These are phyloP conservation scores for Nematocida sp. DNA, from an alignment of 371 early-diverging fungal species.

Conservation along the genomic window DNA sequence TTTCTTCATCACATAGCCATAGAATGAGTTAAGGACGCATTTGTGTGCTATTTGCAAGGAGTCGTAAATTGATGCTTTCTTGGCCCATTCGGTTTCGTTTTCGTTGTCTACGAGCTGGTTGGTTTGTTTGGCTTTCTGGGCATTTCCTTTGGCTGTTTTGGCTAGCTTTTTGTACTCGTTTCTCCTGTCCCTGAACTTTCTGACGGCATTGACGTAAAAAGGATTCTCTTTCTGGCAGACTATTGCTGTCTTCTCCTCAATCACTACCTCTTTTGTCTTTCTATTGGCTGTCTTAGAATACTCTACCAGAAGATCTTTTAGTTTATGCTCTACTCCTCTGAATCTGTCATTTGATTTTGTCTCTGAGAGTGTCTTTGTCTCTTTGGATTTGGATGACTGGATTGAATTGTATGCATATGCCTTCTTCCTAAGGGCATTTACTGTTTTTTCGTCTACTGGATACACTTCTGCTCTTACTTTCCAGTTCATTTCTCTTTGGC, in stretches of 20 bases:
- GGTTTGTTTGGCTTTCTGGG: slow-evolving; percentile 70
- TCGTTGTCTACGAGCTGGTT: slow-evolving; percentile 35
- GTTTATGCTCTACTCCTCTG: slow-evolving; percentile 67
- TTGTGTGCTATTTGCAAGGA: slow-evolving; percentile 97
- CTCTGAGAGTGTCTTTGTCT: neutral
- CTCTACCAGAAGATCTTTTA: slow-evolving; percentile 75
- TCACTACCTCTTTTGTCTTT: slow-evolving; percentile 67
- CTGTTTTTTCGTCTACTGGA: slow-evolving; percentile 78
- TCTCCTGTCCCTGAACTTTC: slow-evolving; percentile 89
- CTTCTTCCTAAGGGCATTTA: slow-evolving; percentile 78
- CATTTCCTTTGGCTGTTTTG: slow-evolving; percentile 77
- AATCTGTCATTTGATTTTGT: slow-evolving; percentile 34
- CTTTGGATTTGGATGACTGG: slow-evolving; percentile 58
- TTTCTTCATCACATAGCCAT: slow-evolving; percentile 98
- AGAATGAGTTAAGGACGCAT: slow-evolving; percentile 88
- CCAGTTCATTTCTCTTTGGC: slow-evolving; percentile 92
- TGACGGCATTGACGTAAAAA: slow-evolving; percentile 93
- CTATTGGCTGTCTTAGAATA: slow-evolving; percentile 82
- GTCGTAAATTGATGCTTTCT: slow-evolving; percentile 79
- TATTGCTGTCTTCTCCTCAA: slow-evolving; percentile 59
- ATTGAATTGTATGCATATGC: slow-evolving; percentile 74
- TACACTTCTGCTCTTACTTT: slow-evolving; percentile 90
- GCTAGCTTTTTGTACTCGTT: slow-evolving; percentile 89
- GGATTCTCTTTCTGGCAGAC: slow-evolving; percentile 97
- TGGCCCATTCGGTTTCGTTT: slow-evolving; percentile 75